Evolutionary conservation across 2,329 filamentous ascomycete species (phyloP), one percentile per base, ranked within the genome.

Genomic region (Fusarium globosum): DNA sequence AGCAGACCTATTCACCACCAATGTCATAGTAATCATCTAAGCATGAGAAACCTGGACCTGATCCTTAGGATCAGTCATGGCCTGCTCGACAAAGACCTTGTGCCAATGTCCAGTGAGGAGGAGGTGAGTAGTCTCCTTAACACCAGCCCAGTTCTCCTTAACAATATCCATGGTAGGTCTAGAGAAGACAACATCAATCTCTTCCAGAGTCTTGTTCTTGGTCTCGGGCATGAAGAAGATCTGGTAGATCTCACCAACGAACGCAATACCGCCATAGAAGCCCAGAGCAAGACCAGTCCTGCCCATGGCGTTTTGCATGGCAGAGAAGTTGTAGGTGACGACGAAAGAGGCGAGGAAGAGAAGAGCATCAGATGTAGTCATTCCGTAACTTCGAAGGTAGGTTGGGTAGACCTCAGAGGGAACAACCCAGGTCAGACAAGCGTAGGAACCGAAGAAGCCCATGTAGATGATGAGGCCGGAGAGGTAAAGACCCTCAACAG

Each of bases 221-320:
- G 91, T 93, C 84, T 93, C 91, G 0, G 91, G 91, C 92, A 94
- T 94, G 82, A 93, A 94, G 56, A 93, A 79, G 52, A 93, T 84
- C 82, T 94, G 92, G 80, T 93, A 94, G 74, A 93, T 83, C 88
- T 91, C 92, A 18, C 91, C 92, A 0, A 94, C 15, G 1, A 92
- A 86, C 0, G 92, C 92, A 61, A 94, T 93, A 21, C 92, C 92
- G 9, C 92, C 92, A 79, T 93, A 94, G 82, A 94, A 94, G 6
- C 92, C 92, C 0, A 94, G 86, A 0, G 88, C 85, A 1, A 94
- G 84, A 15, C 92, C 92, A 3, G 90, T 93, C 39, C 82, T 85
- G 13, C 86, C 88, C 87, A 94, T 92, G n/a, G 89, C 88, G 0
- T 87, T 80, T 80, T 92, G 89, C 92, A 94, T 94, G 15, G 86